Base-by-base conservation (phyloP, 2,329 filamentous ascomycete genomes). In the Endothia cerciana region DNA sequence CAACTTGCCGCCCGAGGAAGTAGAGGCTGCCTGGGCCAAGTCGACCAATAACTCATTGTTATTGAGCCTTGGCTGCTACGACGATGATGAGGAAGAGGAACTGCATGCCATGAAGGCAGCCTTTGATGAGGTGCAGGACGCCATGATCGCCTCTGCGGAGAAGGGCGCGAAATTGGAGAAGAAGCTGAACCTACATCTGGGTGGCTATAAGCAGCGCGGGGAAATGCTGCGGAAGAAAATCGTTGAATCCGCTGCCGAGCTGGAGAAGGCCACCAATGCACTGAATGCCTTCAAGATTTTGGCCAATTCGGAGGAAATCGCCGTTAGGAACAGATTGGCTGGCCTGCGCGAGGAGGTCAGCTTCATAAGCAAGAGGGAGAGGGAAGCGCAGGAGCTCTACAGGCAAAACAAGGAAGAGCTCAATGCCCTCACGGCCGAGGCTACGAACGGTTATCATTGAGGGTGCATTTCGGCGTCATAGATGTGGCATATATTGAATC, bases 361-460 rank as follows among this genome's bases (percentile, higher is more conserved):
- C 7, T 92, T 91, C 72, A 86, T 98, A 11, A 91, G 88, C 71
- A 87, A 87, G 72, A 84, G 94, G 69, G 94, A 98, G 81, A 85
- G 94, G 66, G 93, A 97, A 79, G 93, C 93, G 7, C 95, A 99
- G 79, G 93, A 97, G 70, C 76, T 90, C 72, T 99, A 95, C 75
- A 86, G 91, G 71, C 81, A 80, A 69, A 86, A 88, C 66, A 92
- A 86, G 78, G 92, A 93, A 57, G 95, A 98, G 81, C 77, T 97
- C 70, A 87, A 89, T 58, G 81, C 78, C 63, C 79, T 97, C 71
- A 76, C 73, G 47, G 72, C 74, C 47, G 74, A 75, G 57, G 74
- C 74, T 47, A 72, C 72, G 19, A 74, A 76, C 63, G 80, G 81
- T 43, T 77, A 78, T 72, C 76, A 79, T 68, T 82, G 71, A 74